These are phyloP conservation scores for Trypanosoma avium DNA, from an alignment of 208 protist species.

Conservation along the genomic window DNA sequence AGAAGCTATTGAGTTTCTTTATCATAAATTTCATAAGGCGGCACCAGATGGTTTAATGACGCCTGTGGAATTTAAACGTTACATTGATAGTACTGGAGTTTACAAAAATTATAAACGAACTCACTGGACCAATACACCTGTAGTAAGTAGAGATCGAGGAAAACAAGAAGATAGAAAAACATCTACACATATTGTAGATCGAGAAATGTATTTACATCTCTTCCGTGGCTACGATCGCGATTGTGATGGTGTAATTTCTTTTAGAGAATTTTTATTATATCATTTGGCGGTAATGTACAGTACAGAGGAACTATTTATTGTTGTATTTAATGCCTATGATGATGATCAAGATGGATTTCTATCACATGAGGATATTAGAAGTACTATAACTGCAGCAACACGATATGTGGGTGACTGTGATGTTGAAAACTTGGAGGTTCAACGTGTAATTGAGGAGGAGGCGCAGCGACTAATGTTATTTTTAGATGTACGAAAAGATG, in stretches of 20 bases:
- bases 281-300: constrained; percentile 87
- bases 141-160: neutral
- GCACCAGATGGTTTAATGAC: constrained; percentile 78
- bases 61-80: constrained; percentile 71
- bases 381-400: constrained; percentile 88
- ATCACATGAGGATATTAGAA: constrained; percentile 75
- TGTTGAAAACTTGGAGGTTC: constrained; percentile 70
- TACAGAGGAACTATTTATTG: constrained; percentile 85
- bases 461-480: constrained; percentile 80
- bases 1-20: constrained; percentile 80
- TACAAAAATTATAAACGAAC: constrained; percentile 70
- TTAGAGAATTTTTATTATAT: constrained; percentile 89
- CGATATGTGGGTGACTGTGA: constrained; percentile 89
- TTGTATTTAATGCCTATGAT: constrained; percentile 94
- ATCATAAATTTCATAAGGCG: constrained; percentile 73
- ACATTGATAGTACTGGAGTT: constrained; percentile 77
- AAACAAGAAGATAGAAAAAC: too few relatives aligned
- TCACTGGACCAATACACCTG: neutral
- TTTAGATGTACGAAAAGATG: constrained; percentile 80
- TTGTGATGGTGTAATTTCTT: constrained; percentile 85
- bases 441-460: constrained; percentile 77
- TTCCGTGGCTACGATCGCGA: constrained; percentile 89
- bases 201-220: constrained; percentile 74
- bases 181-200: constrained; percentile 28
- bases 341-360: constrained; percentile 90